These are phyloP conservation scores for Monilinia aucupariae DNA, from an alignment of 2,329 filamentous ascomycete species.

Conservation along the genomic window DNA sequence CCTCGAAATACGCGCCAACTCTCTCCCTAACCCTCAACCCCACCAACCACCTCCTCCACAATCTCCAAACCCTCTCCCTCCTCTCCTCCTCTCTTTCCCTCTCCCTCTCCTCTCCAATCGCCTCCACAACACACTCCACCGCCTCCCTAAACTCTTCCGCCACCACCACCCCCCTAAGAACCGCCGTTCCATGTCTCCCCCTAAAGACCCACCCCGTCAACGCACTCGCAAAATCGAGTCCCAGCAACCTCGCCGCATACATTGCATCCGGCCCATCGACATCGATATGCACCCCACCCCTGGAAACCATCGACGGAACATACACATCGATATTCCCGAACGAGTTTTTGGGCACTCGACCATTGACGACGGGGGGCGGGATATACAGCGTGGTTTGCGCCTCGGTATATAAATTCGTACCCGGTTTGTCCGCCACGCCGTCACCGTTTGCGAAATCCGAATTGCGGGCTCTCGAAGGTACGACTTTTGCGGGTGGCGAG, in stretches of 20 bases:
- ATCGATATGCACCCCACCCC: conserved; percentile 67
- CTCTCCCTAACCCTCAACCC: conserved; percentile 50
- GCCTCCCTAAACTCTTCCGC: conserved; percentile 67
- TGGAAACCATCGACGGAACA: conserved; percentile 84
- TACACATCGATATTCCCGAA: conserved; percentile 94
- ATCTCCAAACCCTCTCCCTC: conserved; percentile 54
- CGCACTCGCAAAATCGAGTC: conserved; percentile 82
- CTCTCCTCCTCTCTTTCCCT: conserved; percentile 60
- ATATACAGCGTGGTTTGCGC: conserved; percentile 68
- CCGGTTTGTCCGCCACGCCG: conserved; percentile 42
- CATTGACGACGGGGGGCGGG: conserved; percentile 69
- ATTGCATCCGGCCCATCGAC: conserved; percentile 52
- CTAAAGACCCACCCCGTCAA: conserved; percentile 87
- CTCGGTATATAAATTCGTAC: conserved; percentile 54
- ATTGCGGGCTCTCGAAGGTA: conserved; percentile 41
- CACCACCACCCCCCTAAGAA: conserved; percentile 73
- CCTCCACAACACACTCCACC: conserved; percentile 61
- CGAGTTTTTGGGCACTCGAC: conserved; percentile 78
- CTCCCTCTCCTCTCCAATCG: conserved; percentile 59
- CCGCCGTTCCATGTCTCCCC: conserved; percentile 77
- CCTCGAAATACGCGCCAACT: conserved; percentile 31
- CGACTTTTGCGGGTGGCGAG: conserved; percentile 76
- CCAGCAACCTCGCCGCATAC: conserved; percentile 67
- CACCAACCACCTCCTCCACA: conserved; percentile 74
- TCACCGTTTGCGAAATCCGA: conserved; percentile 35